Base-by-base conservation (phyloP, 441 rosid genomes). In the Populus trichocarpa region DNA sequence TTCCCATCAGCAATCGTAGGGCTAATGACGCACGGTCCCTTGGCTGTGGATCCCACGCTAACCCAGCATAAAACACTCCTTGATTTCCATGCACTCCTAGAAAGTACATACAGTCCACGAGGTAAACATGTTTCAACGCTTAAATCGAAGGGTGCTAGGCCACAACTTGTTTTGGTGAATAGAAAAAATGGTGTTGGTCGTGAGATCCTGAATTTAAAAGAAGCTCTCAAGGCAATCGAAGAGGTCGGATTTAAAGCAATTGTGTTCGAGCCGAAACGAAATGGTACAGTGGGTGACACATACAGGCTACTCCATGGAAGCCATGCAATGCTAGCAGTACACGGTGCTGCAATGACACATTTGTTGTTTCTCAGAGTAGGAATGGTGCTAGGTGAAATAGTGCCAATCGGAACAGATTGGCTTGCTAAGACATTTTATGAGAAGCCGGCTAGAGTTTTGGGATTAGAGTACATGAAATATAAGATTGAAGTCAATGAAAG, bases 311-410 rank as follows among this genome's bases (percentile, higher is more conserved):
- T 86, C 22, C 73, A 81, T 30, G 40, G 81, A 35, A 81, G 85
- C 65, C 81, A 83, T 67, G 85, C 72, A 8, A 80, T 83, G 81
- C 2, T 86, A 4, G 88, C 86, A 2, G 79, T 78, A 23, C 86
- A 86, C 53, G 88, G 88, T 4, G 86, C 86, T 1, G 82, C 75
- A 10, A 67, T 81, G 42, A 83, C 86, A 1, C 82, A 79, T 35
- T 0, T 70, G 2, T 67, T 83, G 42, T 83, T 83, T 77, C 80
- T 83, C 6, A 70, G 84, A 22, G 73, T 76, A 0, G 74, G 81
- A 0, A 67, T 81, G 11, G 73, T 85, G 67, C 22, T 85, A 13
- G 32, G 75, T 70, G 83, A 86, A 30, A 81, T 83, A 68, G 81
- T 83, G 50, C 86, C 86, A 1, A 36, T 81, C 4, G 86, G 81